phyloP scores from a whole-genome alignment of 768 basidiomycete genomes.

The Mycena vitilis region DNA sequence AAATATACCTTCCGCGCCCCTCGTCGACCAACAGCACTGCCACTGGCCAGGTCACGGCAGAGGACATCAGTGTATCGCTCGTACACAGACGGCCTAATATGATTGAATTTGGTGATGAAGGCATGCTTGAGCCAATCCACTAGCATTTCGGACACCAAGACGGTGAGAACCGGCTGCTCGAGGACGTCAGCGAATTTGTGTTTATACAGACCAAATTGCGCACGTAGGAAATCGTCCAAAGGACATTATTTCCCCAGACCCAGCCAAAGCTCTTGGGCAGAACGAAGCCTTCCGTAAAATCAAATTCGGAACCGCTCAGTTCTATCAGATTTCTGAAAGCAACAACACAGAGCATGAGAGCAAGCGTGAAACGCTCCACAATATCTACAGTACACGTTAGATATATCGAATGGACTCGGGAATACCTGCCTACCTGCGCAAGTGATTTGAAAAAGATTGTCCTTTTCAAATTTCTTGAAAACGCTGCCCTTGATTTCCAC shows the following conservation, averaged over 20 bases:
- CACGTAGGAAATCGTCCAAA: constrained; percentile 93
- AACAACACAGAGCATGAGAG: constrained; percentile 90
- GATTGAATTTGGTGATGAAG: constrained; percentile 99
- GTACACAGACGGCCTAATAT: constrained; percentile 95
- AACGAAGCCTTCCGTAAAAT: constrained; percentile 76
- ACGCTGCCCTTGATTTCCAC: constrained; percentile 99
- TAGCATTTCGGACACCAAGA: constrained; percentile 90
- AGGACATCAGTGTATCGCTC: constrained; percentile 95
- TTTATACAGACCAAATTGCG: constrained; percentile 41
- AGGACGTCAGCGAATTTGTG: constrained; percentile 9
- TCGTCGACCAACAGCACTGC: constrained; percentile 74
- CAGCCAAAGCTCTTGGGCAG: constrained; percentile 89
- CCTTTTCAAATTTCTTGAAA: constrained; percentile 99
- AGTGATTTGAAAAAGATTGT: constrained; percentile 97
- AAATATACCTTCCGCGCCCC: constrained; percentile 74
- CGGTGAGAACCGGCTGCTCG: constrained; percentile 87
- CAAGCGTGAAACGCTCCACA: constrained; percentile 94
- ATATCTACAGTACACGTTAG: constrained; percentile 70
- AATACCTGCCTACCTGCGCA: constrained; percentile 78
- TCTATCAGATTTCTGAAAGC: constrained; percentile 96
- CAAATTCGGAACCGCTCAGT: constrained; percentile 89
- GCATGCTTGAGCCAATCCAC: constrained; percentile 99
- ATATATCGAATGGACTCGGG: not conserved
- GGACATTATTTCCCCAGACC: constrained; percentile 80
- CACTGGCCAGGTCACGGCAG: constrained; percentile 90